phyloP scores from a whole-genome alignment of 2,329 filamentous ascomycete species.

The Pleoardoris graminearum region DNA sequence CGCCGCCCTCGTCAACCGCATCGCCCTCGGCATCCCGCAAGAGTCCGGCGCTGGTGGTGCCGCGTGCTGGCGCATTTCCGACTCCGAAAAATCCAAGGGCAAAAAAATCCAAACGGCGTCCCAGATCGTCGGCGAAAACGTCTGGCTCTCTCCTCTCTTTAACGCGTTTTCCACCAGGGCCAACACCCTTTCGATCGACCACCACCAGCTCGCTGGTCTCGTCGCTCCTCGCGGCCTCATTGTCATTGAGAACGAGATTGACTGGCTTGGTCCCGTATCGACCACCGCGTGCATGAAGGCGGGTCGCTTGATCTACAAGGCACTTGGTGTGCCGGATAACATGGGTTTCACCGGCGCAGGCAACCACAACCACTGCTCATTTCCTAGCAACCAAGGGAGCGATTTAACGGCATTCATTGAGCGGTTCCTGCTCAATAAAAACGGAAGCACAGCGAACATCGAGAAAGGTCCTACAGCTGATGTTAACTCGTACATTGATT shows the following conservation, averaged over 20 bases:
- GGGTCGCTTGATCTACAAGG: constrained; percentile 58
- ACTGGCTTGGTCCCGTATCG: constrained; percentile 62
- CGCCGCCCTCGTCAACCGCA: constrained; percentile 61
- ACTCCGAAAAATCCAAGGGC: constrained; percentile 54
- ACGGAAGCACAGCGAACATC: constrained; percentile 35
- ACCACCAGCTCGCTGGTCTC: constrained; percentile 62
- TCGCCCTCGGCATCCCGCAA: constrained; percentile 64
- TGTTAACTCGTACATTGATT: constrained; percentile 42
- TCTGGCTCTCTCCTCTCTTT: constrained; percentile 64
- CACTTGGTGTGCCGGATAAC: constrained; percentile 56
- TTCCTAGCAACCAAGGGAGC: constrained; percentile 57
- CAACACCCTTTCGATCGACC: constrained; percentile 57
- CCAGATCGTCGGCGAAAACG: constrained; percentile 64
- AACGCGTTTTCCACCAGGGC: constrained; percentile 56
- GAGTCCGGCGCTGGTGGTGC: constrained; percentile 65
- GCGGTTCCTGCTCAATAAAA: constrained; percentile 51
- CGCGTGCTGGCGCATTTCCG: constrained; percentile 60
- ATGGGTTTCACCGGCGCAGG: constrained; percentile 63
- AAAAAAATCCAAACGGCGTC: constrained; percentile 64
- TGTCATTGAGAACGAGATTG: constrained; percentile 61
- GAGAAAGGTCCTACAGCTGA: constrained; percentile 41
- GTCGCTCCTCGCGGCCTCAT: constrained; percentile 60
- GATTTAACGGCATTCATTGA: constrained; percentile 60
- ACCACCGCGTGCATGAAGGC: constrained; percentile 63
- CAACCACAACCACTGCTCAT: constrained; percentile 60